Conservation (phyloP, 768 basidiomycete species). For the Macrolepiota fuliginosa region DNA sequence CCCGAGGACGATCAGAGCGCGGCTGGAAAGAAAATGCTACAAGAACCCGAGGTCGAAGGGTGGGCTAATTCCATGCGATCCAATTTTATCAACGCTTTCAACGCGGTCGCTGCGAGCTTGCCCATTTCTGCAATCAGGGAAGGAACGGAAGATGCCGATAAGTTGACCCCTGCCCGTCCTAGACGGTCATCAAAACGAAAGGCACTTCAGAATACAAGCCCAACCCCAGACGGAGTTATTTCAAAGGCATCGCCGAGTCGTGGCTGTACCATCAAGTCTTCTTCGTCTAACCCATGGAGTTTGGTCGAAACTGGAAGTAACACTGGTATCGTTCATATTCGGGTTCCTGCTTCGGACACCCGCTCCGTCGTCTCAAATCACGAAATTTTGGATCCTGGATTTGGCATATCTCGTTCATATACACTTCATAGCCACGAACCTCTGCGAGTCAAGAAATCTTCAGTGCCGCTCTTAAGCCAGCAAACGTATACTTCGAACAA, state of each 20-base stretch:
- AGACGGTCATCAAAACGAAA: conserved; percentile 18
- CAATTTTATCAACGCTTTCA: conserved; percentile 47
- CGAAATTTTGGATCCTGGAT: background rate
- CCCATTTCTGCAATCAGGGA: conserved; percentile 11
- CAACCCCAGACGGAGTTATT: conserved; percentile 7
- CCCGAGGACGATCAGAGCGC: background rate
- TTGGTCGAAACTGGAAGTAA: conserved; percentile 39
- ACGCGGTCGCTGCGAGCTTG: conserved; percentile 44
- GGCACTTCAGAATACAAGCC: conserved; percentile 13
- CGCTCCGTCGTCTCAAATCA: conserved; percentile 1
- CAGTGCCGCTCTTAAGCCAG: background rate
- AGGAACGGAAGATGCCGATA: conserved; percentile 13
- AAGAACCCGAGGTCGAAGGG: conserved; percentile 21
- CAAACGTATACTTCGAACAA: background rate
- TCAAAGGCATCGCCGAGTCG: background rate
- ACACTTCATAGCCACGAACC: background rate
- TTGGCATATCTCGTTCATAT: background rate
- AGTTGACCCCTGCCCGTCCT: conserved; percentile 22
- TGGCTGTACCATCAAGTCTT: conserved; percentile 16
- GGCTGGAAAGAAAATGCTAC: background rate
- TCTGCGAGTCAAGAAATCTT: background rate
- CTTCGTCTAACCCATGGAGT: conserved; percentile 31
- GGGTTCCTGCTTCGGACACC: conserved; percentile 15
- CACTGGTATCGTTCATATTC: conserved; percentile 35
- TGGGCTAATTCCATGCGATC: conserved; percentile 43